Conservation (phyloP, 441 rosid species). For the Populus hybrid region DNA sequence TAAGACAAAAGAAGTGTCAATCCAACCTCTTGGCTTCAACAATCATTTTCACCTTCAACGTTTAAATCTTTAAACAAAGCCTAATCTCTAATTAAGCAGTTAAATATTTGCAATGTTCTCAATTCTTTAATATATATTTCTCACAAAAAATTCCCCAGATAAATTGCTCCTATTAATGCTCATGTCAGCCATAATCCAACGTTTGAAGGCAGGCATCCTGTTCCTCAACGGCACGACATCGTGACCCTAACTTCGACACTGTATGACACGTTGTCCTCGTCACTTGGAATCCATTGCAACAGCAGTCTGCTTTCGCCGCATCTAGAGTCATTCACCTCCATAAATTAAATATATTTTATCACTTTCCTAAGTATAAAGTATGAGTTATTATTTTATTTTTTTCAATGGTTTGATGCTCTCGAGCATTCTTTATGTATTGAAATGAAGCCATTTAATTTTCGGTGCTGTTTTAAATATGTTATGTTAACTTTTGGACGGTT, state of each 20-base stretch:
- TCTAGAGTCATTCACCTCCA: neutral
- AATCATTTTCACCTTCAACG: neutral
- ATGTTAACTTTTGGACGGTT: neutral
- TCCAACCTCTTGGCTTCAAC: neutral
- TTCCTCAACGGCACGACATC: neutral
- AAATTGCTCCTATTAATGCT: neutral
- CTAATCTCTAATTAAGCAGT: neutral
- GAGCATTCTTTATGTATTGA: neutral
- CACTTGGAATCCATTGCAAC: neutral
- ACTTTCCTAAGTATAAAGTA: too few relatives aligned
- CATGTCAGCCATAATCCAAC: neutral
- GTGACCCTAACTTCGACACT: neutral
- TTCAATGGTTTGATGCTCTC: neutral
- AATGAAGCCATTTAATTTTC: too few relatives aligned
- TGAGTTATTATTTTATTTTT: too few relatives aligned
- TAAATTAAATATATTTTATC: too few relatives aligned
- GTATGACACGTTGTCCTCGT: neutral
- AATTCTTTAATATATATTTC: neutral
- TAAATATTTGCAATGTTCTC: neutral
- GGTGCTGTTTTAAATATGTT: neutral
- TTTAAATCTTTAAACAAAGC: neutral
- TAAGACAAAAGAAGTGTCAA: too few relatives aligned
- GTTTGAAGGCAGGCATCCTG: neutral
- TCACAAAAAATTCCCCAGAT: neutral
- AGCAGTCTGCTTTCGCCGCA: neutral